Evolutionary conservation across 768 basidiomycete species (phyloP).

Genomic region (Daedaleopsis sinensis): DNA sequence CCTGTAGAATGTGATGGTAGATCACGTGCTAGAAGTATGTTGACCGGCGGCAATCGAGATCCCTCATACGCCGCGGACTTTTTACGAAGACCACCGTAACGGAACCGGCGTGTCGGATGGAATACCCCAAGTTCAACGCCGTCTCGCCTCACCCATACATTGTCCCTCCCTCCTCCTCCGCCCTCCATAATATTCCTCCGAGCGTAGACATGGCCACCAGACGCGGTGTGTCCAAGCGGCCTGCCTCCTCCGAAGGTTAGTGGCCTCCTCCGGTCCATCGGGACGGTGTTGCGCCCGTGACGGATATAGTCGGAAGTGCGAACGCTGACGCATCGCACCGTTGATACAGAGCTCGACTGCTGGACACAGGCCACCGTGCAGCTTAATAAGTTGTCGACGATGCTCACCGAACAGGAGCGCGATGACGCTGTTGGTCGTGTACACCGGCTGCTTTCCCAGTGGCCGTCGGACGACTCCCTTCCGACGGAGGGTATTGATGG

Average conservation of each 20-base stretch:
- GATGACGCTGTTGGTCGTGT: constrained; percentile 69
- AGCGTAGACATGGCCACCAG: constrained; percentile 60
- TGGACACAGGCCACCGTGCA: constrained; percentile 73
- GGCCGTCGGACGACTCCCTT: constrained; percentile 72
- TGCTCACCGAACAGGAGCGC: constrained; percentile 52
- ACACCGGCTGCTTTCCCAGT: constrained; percentile 69
- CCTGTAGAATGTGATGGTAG: background rate
- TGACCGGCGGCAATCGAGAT: constrained; percentile 8
- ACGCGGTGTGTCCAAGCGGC: constrained; percentile 60
- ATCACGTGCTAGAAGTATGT: constrained; percentile 5
- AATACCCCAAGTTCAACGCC: constrained; percentile 16
- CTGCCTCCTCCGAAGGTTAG: constrained; percentile 78
- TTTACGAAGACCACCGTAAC: constrained; percentile 2
- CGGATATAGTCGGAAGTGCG: constrained; percentile 19
- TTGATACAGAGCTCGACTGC: constrained; percentile 64
- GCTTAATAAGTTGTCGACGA: constrained; percentile 54
- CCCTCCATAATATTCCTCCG: constrained; percentile 6
- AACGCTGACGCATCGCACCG: constrained; percentile 8
- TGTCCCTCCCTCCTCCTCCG: constrained; percentile 3
- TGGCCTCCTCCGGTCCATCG: constrained; percentile 24
- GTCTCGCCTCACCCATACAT: constrained; percentile 6
- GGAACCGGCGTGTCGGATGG: constrained; percentile 23
- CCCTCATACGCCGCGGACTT: constrained; percentile 16
- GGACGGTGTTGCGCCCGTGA: background rate
- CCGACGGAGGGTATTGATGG: constrained; percentile 69